Percentiles rank a stretch among this genome's conserved stretches.
These are phyloP conservation scores for Xylaria grammica DNA, from an alignment of 495 filamentous ascomycete species.

Conservation along the genomic window DNA sequence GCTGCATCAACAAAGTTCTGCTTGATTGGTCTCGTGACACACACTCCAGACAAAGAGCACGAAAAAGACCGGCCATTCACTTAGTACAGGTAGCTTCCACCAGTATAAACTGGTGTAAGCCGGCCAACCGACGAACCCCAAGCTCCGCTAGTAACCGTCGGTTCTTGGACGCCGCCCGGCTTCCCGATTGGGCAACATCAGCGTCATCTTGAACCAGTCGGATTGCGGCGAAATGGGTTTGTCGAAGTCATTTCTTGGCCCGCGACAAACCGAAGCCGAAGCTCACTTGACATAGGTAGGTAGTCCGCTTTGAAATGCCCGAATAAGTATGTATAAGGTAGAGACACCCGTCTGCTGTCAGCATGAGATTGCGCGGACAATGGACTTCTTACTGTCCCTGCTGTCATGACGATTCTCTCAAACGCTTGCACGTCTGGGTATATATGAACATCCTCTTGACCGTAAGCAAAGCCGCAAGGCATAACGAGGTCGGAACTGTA, in stretches of 20 bases:
- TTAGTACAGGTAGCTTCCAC: no score
- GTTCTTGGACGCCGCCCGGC: not conserved
- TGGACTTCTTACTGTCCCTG: not conserved
- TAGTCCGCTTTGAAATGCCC: not conserved
- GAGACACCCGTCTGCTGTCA: no score
- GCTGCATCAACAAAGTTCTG: not conserved
- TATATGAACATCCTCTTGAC: not conserved
- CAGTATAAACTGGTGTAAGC: no score
- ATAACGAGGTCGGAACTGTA: not conserved
- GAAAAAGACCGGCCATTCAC: not conserved
- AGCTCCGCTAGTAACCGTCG: conserved; percentile 23
- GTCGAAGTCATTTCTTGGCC: conserved; percentile 4
- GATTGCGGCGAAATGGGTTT: not conserved
- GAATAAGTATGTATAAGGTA: not conserved
- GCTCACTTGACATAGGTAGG: not conserved
- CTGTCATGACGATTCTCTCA: not conserved
- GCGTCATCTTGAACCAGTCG: not conserved
- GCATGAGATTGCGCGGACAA: no score
- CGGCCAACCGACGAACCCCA: no score
- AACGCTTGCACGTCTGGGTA: not conserved
- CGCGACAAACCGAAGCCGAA: conserved; percentile 23
- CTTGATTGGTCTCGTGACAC: not conserved
- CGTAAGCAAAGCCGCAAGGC: not conserved
- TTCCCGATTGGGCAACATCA: not conserved
- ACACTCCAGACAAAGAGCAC: not conserved